Conservation (phyloP, 2,329 filamentous ascomycete genomes). For the Aureobasidium sp. region DNA sequence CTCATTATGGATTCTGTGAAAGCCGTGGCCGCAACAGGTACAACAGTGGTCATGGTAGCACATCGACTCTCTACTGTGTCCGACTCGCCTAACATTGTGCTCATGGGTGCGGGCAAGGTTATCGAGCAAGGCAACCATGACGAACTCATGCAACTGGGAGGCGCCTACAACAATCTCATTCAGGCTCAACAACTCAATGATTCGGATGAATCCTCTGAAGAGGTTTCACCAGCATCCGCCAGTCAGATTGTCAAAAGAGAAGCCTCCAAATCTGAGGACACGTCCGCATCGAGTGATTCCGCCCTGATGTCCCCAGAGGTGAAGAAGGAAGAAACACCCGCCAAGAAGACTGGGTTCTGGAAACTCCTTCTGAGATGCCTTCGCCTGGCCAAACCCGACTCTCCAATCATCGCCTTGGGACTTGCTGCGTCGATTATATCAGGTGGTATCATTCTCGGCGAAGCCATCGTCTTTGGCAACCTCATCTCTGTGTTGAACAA, state of each 20-base stretch:
- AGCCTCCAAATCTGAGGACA: conserved; percentile 37
- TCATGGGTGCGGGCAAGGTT: conserved; percentile 60
- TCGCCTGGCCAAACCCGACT: conserved; percentile 29
- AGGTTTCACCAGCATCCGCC: not conserved
- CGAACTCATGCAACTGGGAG: conserved; percentile 33
- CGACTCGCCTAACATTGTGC: conserved; percentile 71
- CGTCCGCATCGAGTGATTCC: conserved; percentile 26
- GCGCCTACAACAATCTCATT: conserved; percentile 14
- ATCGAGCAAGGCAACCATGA: conserved; percentile 54
- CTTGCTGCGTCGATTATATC: conserved; percentile 37
- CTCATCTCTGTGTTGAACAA: conserved; percentile 44
- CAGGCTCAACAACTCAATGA: conserved; percentile 12
- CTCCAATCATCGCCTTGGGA: conserved; percentile 32
- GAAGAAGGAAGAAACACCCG: conserved; percentile 23
- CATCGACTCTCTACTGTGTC: conserved; percentile 70
- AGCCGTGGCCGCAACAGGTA: conserved; percentile 33
- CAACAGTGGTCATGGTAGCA: conserved; percentile 64
- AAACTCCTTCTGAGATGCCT: conserved; percentile 10
- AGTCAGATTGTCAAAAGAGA: conserved; percentile 51
- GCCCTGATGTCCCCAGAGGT: conserved; percentile 23
- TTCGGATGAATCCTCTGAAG: not conserved
- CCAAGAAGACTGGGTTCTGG: conserved; percentile 5
- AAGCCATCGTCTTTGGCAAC: conserved; percentile 50
- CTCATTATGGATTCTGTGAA: conserved; percentile 36
- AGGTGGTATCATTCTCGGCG: conserved; percentile 47